phyloP scores from a whole-genome alignment of 345 rosid species.

The Xanthoceras sorbifolium region DNA sequence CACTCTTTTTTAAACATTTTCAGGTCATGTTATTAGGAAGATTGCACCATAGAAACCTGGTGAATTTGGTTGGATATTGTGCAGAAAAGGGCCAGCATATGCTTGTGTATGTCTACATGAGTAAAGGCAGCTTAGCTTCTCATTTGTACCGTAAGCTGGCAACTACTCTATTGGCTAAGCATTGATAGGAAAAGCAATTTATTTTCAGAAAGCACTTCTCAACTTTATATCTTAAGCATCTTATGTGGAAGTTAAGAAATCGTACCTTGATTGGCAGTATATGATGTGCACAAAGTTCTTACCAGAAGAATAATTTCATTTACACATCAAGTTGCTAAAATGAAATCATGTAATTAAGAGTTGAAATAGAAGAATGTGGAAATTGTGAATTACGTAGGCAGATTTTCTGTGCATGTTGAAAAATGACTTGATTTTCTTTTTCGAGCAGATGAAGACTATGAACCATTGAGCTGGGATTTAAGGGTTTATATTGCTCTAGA shows the following conservation, averaged over 20 bases:
- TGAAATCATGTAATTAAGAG: background rate
- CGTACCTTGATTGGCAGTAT: slow-evolving; percentile 1
- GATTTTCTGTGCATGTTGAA: background rate
- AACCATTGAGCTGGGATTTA: slow-evolving; percentile 78
- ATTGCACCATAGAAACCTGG: slow-evolving; percentile 94
- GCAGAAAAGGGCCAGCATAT: slow-evolving; percentile 95
- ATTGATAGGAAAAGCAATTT: slow-evolving; percentile 17
- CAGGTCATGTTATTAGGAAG: slow-evolving; percentile 97
- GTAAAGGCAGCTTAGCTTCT: slow-evolving; percentile 94
- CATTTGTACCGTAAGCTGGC: slow-evolving; percentile 80
- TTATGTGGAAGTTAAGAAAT: background rate
- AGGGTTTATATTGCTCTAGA: slow-evolving; percentile 85
- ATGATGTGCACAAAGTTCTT: background rate
- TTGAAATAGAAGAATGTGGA: background rate
- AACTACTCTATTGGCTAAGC: slow-evolving; percentile 11
- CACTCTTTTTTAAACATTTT: slow-evolving; percentile 5
- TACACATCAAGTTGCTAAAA: background rate
- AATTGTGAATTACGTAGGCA: background rate
- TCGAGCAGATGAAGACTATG: slow-evolving; percentile 59
- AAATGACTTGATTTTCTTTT: slow-evolving; percentile 12
- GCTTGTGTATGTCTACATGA: slow-evolving; percentile 96
- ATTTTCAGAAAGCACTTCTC: slow-evolving; percentile 4
- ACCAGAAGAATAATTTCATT: slow-evolving; percentile 8
- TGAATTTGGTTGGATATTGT: slow-evolving; percentile 94
- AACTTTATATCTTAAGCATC: background rate